phyloP scores from a whole-genome alignment of 345 rosid genomes.

The Alliaria petiolata region DNA sequence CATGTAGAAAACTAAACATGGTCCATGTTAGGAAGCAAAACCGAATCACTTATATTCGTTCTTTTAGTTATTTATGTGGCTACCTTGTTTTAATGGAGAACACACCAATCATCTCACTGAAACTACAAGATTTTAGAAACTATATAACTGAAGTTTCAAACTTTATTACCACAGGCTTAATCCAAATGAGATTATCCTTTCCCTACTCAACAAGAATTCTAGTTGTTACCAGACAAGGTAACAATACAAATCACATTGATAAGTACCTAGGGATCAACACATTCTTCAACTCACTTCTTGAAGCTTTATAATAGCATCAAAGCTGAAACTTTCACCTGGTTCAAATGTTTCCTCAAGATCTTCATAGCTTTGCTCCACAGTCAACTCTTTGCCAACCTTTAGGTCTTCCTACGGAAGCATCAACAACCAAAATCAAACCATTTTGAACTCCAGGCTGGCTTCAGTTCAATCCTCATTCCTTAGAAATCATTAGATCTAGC shows the following conservation, averaged over 20 bases:
- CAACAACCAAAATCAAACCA: conserved; percentile 8
- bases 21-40: too few species aligned
- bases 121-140: conserved; percentile 1
- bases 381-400: conserved; percentile 57
- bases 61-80: conserved; percentile 2
- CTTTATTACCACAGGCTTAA: conserved; percentile 8
- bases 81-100: background rate
- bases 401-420: conserved; percentile 46
- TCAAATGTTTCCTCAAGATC: conserved; percentile 71
- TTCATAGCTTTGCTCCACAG: conserved; percentile 78
- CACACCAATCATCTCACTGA: conserved; percentile 4
- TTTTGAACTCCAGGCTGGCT: background rate
- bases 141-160: background rate
- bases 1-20: too few species aligned
- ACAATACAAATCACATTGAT: conserved; percentile 2
- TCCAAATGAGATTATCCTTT: conserved; percentile 3
- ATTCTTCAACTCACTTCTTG: conserved; percentile 35
- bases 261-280: conserved; percentile 5
- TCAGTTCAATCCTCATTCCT: background rate
- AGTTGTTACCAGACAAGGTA: background rate
- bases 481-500: background rate
- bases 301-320: conserved; percentile 55
- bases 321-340: conserved; percentile 65
- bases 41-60: background rate
- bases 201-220: conserved; percentile 4